These are phyloP conservation scores for Biscogniauxia sp. DNA, from an alignment of 2,329 filamentous ascomycete species.

Conservation along the genomic window DNA sequence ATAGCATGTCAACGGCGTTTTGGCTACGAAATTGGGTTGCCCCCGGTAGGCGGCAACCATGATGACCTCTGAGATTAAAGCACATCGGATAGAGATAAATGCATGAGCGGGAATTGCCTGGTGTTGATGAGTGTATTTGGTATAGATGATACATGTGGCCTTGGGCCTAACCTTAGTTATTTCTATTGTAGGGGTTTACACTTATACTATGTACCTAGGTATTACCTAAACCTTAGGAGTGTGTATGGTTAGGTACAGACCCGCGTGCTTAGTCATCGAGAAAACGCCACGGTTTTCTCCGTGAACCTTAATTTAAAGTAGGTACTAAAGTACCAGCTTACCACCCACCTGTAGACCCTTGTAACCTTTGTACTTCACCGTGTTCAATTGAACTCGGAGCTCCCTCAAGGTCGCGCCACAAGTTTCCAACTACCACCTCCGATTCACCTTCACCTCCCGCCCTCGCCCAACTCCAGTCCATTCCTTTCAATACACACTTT, in stretches of 20 bases:
- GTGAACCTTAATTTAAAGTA: neutral
- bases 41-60: constrained; percentile 10
- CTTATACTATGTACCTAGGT: constrained; percentile 3
- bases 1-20: constrained; percentile 14
- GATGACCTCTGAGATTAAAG: constrained; percentile 5
- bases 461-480: constrained; percentile 26
- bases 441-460: constrained; percentile 1
- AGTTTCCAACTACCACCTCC: too few species aligned
- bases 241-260: too few species aligned
- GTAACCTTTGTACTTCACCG: neutral
- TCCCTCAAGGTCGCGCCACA: too few species aligned
- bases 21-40: constrained; percentile 12
- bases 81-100: constrained; percentile 12
- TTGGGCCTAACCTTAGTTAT: constrained; percentile 6
- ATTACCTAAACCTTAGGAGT: too few species aligned
- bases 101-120: constrained; percentile 12
- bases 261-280: neutral
- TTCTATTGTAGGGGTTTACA: constrained; percentile 7
- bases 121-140: constrained; percentile 7
- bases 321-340: neutral
- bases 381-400: neutral
- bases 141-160: constrained; percentile 14
- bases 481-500: constrained; percentile 21
- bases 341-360: too few species aligned
- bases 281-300: neutral